Conservation (phyloP, 331 rosid genomes). For the Acacia pycnantha region DNA sequence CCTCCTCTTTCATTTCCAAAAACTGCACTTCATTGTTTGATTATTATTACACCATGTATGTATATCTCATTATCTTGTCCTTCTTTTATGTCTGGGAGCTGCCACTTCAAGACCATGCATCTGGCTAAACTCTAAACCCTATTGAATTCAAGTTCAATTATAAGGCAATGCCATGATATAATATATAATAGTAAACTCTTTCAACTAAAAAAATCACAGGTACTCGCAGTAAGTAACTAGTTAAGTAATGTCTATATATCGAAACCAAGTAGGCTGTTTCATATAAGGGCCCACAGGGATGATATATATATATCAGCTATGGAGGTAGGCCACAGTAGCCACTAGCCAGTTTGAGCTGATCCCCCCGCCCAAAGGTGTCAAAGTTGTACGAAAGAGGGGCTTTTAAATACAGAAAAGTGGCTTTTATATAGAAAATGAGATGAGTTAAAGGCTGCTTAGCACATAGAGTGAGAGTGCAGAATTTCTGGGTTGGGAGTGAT, state of each 20-base stretch:
- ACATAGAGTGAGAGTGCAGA: conserved; percentile 18
- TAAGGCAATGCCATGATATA: no score
- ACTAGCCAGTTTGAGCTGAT: conserved; percentile 9
- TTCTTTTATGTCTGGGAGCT: not conserved
- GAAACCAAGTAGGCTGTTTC: not conserved
- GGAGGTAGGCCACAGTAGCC: not conserved
- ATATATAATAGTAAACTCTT: no score
- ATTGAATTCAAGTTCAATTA: not conserved
- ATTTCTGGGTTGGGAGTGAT: conserved; percentile 21
- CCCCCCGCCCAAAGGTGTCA: not conserved
- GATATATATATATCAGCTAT: not conserved
- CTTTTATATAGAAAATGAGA: conserved; percentile 13
- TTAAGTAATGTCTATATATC: not conserved
- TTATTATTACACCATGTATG: not conserved
- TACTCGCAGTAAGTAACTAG: not conserved
- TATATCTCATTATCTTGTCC: not conserved
- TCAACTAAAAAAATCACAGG: not conserved
- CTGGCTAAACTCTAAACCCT: not conserved
- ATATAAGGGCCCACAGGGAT: not conserved
- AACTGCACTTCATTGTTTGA: not conserved
- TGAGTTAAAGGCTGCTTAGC: conserved; percentile 6
- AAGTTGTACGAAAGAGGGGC: conserved; percentile 18
- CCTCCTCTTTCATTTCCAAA: not conserved
- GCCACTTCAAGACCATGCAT: not conserved
- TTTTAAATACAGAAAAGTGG: not conserved